phyloP scores from a whole-genome alignment of 352 stramenopile species.

The Phytophthora boehmeriae region DNA sequence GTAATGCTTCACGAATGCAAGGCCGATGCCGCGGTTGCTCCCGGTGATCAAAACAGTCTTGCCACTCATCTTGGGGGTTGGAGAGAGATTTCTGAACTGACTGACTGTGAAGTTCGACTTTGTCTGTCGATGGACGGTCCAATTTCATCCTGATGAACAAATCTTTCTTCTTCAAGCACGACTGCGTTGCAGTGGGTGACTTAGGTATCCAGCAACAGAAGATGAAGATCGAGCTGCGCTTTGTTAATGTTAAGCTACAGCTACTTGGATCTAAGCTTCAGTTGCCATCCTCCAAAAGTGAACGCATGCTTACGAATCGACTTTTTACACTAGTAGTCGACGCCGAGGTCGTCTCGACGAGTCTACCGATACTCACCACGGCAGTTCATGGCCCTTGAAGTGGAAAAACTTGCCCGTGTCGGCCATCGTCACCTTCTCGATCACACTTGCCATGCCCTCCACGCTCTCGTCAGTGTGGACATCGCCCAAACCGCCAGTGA shows the following conservation, averaged over 20 bases:
- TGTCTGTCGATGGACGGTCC: no score
- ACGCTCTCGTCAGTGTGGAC: slow-evolving; percentile 35
- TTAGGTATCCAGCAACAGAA: no score
- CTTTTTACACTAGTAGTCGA: not conserved
- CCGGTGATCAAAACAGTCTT: slow-evolving; percentile 61
- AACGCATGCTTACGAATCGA: no score
- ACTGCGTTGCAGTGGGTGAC: no score
- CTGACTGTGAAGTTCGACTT: no score
- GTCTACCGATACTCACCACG: slow-evolving; percentile 41
- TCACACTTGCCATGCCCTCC: slow-evolving; percentile 34
- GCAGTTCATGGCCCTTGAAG: slow-evolving; percentile 40
- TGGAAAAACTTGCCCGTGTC: slow-evolving; percentile 59
- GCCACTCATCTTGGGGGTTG: slow-evolving; percentile 13
- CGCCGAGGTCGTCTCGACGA: not conserved
- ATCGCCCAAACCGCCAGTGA: slow-evolving; percentile 31
- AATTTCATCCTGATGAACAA: no score
- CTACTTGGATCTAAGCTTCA: no score
- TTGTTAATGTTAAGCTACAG: no score
- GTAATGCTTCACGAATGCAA: slow-evolving; percentile 49
- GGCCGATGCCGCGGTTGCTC: slow-evolving; percentile 53
- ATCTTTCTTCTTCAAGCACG: no score
- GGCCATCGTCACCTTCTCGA: slow-evolving; percentile 25
- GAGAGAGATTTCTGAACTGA: not conserved
- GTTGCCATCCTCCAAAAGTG: no score
- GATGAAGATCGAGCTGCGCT: no score